Evolutionary conservation across 306 rosid species (phyloP).

Genomic region (Gynostemma pentaphyllum): DNA sequence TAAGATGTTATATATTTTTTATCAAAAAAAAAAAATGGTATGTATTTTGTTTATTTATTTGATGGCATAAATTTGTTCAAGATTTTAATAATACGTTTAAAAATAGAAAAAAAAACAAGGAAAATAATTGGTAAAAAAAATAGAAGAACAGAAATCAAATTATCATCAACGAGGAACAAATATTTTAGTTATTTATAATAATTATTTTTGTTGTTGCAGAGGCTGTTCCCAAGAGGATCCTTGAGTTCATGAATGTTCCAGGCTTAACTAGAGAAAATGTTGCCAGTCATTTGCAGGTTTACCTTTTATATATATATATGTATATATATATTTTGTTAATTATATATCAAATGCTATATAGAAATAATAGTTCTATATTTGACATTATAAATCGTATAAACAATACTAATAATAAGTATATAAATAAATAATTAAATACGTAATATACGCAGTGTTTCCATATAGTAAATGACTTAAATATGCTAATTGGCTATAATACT

Average conservation of each 20-base stretch:
- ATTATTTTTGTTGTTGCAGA: neutral
- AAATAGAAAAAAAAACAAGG: too few species aligned
- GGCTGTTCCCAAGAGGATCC: constrained; percentile 10
- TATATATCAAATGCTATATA: neutral
- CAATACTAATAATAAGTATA: neutral
- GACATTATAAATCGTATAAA: neutral
- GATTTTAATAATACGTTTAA: too few species aligned
- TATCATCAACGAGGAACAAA: too few species aligned
- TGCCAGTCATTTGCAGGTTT: constrained; percentile 11
- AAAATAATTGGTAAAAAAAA: too few species aligned
- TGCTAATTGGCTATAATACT: too few species aligned
- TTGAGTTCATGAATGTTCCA: constrained; percentile 8
- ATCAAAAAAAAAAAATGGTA: too few species aligned
- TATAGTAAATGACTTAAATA: too few species aligned
- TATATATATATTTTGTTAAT: neutral
- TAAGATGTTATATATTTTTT: too few species aligned
- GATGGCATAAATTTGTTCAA: too few species aligned
- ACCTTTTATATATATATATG: neutral
- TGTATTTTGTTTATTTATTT: too few species aligned
- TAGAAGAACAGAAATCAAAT: too few species aligned
- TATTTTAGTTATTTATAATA: neutral
- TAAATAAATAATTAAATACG: neutral
- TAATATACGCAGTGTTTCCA: too few species aligned
- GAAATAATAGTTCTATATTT: neutral
- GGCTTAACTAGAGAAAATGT: constrained; percentile 10